Evolutionary conservation across 768 basidiomycete genomes (phyloP), one percentile per base, ranked within the genome.

Genomic region (Boletus subparvulus): DNA sequence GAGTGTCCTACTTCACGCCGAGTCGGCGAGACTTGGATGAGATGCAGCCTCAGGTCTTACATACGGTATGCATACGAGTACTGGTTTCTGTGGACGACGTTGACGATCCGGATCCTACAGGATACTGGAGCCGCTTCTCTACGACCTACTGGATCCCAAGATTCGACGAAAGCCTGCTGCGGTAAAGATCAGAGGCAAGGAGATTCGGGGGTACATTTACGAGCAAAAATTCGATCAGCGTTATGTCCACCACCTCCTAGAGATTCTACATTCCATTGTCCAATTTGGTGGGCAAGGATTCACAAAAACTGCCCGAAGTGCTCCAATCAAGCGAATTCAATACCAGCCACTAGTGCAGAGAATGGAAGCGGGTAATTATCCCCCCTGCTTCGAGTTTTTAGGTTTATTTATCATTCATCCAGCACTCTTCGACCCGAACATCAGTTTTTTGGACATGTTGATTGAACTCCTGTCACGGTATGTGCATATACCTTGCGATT

Each of bases 1-100:
- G 85, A 87, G 33, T 86, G 93, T 61, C 90, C 92, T 9, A 75
- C 74, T 57, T 71, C 90, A 11, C 85, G 89, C 28, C 82, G 93
- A 12, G 79, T 90, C 33, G 92, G 91, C 14, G 96, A 98, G 71
- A 94, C 94, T 0, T 99, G 97, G 97, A 94, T 99, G 89, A 83
- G 95, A 28, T 94, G 92, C 66, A 93, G 86, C 64, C 78, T 98
- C 32, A 91, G 89, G 69, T 95, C 94, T 2, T 96, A 96, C 69
- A 77, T 94, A 55, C 84, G 95, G 94, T 94, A 71, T 36, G 52
- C 13, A 19, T 42, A 2, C 3, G 10, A 28, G 10, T 12, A 30
- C n/a, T 50, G 17, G 26, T 54, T 19, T 30, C 39, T 24, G 42
- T 26, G 17, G 26, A 40, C 11, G 17, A 32, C 3, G 35, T 51